A percentile compares a stretch with the other conserved stretches of the same genome.
Evolutionary conservation across 257 asterid species (phyloP).

Genomic region (Vinca minor): DNA sequence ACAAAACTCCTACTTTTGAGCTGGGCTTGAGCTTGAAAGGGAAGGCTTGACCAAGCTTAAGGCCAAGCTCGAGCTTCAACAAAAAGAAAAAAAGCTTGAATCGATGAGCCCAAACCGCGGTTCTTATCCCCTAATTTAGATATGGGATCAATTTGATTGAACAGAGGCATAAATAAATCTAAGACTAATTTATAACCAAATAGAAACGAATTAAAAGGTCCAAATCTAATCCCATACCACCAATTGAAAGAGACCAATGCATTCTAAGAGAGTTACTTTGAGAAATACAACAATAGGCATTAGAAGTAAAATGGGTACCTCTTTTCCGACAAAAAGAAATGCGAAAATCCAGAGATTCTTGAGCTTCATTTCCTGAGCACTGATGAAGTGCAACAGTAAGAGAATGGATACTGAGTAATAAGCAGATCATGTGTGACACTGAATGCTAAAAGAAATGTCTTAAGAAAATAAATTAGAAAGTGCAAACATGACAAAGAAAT

Average conservation of each 20-base stretch:
- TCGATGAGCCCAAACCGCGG: too few species aligned
- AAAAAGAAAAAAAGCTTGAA: too few species aligned
- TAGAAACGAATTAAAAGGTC: neutral
- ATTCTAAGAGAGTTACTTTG: neutral
- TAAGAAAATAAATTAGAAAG: constrained; percentile 3
- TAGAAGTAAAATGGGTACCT: constrained; percentile 43
- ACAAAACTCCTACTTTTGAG: too few species aligned
- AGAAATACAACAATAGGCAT: neutral
- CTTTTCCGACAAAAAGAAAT: constrained; percentile 67
- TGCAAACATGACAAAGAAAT: too few species aligned
- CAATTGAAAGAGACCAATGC: neutral
- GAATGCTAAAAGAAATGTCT: too few species aligned
- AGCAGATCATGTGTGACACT: neutral
- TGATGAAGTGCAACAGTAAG: constrained; percentile 27
- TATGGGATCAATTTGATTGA: neutral
- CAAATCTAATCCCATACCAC: neutral
- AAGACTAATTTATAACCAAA: neutral
- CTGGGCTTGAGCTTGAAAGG: too few species aligned
- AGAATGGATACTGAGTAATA: neutral
- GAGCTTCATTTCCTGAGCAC: constrained; percentile 62
- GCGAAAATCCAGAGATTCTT: constrained; percentile 55
- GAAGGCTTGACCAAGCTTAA: too few species aligned
- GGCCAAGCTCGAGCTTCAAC: too few species aligned
- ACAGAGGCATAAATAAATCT: neutral
- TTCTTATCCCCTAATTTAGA: neutral